These are phyloP conservation scores for Prototheca wickerhamii DNA, from an alignment of 163 green algal genomes.

Conservation along the genomic window DNA sequence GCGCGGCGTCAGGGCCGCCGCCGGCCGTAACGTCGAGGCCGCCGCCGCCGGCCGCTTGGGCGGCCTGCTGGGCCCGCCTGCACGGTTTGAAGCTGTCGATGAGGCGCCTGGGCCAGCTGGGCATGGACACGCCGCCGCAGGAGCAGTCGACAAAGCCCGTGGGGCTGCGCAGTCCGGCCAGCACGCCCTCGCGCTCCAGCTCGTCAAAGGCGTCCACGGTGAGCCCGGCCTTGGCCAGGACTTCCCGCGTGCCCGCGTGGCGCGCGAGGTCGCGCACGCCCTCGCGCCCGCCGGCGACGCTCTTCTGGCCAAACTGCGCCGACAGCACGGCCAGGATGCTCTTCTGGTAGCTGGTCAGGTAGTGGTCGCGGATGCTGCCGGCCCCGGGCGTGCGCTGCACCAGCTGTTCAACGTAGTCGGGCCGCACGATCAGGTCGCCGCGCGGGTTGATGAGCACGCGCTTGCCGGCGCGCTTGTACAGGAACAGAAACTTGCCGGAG, in stretches of 20 bases:
- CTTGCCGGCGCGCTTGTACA: slow-evolving; percentile 33
- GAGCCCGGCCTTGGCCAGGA: slow-evolving; percentile 1
- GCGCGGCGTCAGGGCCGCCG: no score
- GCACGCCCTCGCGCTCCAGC: not conserved
- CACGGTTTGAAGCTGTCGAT: not conserved
- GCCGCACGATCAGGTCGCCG: slow-evolving; percentile 31
- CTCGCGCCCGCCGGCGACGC: not conserved
- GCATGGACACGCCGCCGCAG: not conserved
- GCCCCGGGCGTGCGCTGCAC: slow-evolving; percentile 3
- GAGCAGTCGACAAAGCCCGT: not conserved
- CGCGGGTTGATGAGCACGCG: slow-evolving; percentile 32
- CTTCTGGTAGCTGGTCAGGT: slow-evolving; percentile 20
- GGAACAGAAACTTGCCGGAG: not conserved
- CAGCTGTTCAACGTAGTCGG: slow-evolving; percentile 12
- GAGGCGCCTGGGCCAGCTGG: not conserved
- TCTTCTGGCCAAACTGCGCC: slow-evolving; percentile 19
- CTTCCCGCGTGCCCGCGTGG: not conserved
- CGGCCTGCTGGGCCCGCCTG: not conserved
- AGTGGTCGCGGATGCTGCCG: slow-evolving; percentile 17
- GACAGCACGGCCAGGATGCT: slow-evolving; percentile 17
- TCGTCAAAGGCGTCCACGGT: not conserved
- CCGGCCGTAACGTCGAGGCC: no score
- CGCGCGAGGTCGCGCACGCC: slow-evolving; percentile 9
- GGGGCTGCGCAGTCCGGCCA: not conserved
- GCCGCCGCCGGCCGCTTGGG: no score